A percentile compares a stretch with the other conserved stretches of the same genome.
Conservation (phyloP, 202 grass and related monocot genomes). For the Zizania palustris region DNA sequence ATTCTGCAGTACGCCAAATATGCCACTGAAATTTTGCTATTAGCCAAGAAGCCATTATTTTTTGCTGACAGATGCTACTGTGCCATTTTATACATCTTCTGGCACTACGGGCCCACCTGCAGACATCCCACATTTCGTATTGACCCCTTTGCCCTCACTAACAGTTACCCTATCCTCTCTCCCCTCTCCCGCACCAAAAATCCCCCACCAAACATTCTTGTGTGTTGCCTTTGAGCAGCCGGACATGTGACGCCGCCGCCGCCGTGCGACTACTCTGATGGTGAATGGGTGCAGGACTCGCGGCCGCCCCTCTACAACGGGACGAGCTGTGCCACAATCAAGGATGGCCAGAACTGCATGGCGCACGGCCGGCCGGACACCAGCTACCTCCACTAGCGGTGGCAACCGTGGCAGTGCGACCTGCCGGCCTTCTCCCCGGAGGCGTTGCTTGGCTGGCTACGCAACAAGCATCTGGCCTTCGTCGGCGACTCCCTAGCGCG, state of each 20-base stretch:
- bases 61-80: no score
- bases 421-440: conserved; percentile 68
- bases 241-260: background rate
- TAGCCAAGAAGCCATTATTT: no score
- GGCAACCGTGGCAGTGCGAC: conserved; percentile 61
- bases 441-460: conserved; percentile 57
- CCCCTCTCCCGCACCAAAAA: no score
- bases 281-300: conserved; percentile 62
- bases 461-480: conserved; percentile 70
- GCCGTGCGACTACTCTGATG: conserved; percentile 67
- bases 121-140: no score
- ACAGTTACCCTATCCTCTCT: no score
- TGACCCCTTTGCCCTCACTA: no score
- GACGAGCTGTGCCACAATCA: conserved; percentile 72
- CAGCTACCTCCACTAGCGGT: conserved; percentile 80
- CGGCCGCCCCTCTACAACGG: conserved; percentile 63
- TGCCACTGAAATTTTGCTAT: no score
- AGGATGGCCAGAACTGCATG: conserved; percentile 87
- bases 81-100: no score
- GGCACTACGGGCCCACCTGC: no score
- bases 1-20: no score
- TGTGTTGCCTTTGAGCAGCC: background rate
- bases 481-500: conserved; percentile 84
- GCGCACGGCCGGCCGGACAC: conserved; percentile 69
- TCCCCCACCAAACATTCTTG: no score